These are phyloP conservation scores for Viola odorata DNA, from an alignment of 345 rosid species.

Conservation along the genomic window DNA sequence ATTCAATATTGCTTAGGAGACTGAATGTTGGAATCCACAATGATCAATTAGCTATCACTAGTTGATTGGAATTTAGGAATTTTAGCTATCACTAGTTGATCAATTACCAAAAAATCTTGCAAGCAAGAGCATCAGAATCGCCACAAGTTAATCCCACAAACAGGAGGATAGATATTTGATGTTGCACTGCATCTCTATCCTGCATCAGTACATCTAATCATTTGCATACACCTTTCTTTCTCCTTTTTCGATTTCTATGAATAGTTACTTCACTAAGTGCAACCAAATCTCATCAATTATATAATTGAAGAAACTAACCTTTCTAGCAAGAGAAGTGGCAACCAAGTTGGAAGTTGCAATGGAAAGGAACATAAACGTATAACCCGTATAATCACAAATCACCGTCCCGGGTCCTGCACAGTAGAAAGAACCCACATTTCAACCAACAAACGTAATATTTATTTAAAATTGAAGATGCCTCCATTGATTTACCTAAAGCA, in stretches of 20 bases:
- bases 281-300: not conserved
- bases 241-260: too few relatives aligned
- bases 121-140: conserved; percentile 54
- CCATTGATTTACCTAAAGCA: conserved; percentile 55
- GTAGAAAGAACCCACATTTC: not conserved
- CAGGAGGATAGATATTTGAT: conserved; percentile 81
- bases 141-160: conserved; percentile 74
- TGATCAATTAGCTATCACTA: conserved; percentile 2
- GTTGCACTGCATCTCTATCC: conserved; percentile 80
- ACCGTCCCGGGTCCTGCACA: conserved; percentile 53
- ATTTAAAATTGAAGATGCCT: not conserved
- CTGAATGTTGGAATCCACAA: not conserved
- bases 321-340: conserved; percentile 45
- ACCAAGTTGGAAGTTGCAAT: conserved; percentile 52
- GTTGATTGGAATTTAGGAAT: too few relatives aligned
- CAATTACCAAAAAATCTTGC: conserved; percentile 64
- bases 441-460: not conserved
- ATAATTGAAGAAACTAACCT: conserved; percentile 19
- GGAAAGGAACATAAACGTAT: conserved; percentile 51
- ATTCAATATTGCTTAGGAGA: not conserved
- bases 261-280: not conserved
- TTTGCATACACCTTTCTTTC: too few relatives aligned
- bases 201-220: conserved; percentile 36
- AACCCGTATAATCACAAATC: conserved; percentile 44
- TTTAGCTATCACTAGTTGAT: conserved; percentile 59